A percentile compares a stretch with the other conserved stretches of the same genome.
These are phyloP conservation scores for Phaeoacremonium minimum DNA, from an alignment of 2,329 filamentous ascomycete genomes.

Conservation along the genomic window DNA sequence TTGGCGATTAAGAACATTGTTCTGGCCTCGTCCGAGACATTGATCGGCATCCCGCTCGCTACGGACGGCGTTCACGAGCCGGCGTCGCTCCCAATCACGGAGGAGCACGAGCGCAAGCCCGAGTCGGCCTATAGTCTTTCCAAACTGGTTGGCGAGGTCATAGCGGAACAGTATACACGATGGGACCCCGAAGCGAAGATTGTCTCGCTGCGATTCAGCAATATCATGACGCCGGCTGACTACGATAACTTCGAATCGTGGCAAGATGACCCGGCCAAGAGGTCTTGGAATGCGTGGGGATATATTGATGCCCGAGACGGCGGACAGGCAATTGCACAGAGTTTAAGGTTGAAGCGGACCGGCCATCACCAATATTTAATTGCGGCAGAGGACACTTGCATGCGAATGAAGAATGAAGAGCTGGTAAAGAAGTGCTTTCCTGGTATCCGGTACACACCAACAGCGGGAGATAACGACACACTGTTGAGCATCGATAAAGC, in stretches of 20 bases:
- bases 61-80: conserved; percentile 9
- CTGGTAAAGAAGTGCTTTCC: conserved; percentile 5
- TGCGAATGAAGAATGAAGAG: conserved; percentile 5
- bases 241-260: conserved; percentile 7
- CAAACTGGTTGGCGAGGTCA: conserved; percentile 8
- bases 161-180: conserved; percentile 8
- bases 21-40: conserved; percentile 7
- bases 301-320: conserved; percentile 10
- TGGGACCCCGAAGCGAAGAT: conserved; percentile 9
- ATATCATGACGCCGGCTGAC: conserved; percentile 7
- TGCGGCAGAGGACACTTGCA: conserved; percentile 4
- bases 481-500: conserved; percentile 9
- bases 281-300: conserved; percentile 9
- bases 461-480: conserved; percentile 3
- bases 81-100: conserved; percentile 5
- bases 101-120: conserved; percentile 8
- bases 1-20: conserved; percentile 7
- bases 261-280: conserved; percentile 6
- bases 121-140: conserved; percentile 9
- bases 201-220: conserved; percentile 7
- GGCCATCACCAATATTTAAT: conserved; percentile 8
- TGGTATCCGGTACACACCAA: conserved; percentile 2
- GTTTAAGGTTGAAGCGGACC: background rate
- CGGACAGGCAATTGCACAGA: conserved; percentile 5
- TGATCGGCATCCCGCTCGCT: conserved; percentile 9